Evolutionary conservation across 106 monocot species (phyloP), one percentile per base, ranked within the genome.

Genomic region (Allium fistulosum): DNA sequence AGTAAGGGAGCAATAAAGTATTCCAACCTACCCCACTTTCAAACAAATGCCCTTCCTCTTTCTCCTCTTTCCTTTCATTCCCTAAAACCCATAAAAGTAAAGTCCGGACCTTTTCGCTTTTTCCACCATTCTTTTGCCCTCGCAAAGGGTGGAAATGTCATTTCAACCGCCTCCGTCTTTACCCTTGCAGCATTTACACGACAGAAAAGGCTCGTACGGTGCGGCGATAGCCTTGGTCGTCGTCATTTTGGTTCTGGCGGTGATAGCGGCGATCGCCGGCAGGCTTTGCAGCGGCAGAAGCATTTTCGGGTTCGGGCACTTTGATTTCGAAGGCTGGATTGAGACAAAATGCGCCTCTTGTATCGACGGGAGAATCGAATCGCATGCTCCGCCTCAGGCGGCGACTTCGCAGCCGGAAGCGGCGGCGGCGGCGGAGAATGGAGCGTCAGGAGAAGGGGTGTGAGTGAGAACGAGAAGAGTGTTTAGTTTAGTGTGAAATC

Each of bases 301-400:
- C n/a, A 58, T 87, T 22, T 65, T 80, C 26, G 83, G 87, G 51
- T 65, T 63, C 59, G 76, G 88, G 9, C 75, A 72, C 27, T 88
- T 73, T 76, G 81, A 88, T 58, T 2, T 83, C 58, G 83, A 88
- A 53, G 75, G 74, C 0, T 88, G 88, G 88, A 64, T 84, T 68
- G 88, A 84, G 78, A 67, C 65, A 17, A 88, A 84, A 51, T 88
- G 88, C 74, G 71, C 83, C 22, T 78, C 88, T 14, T 84, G 88
- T 72, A 77, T 88, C 69, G 83, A 74, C 66, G 88, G 73, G 48
- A 53, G 70, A 26, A 9, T 76, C 27, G 81, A 62, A 0, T 73
- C 59, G 49, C 59, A 67, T 46, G 57, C 58, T 27, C 50, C 17
- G 46, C 51, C 74, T 56, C 56, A 22, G 47, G 7, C 58, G 26